A percentile compares a stretch with the other conserved stretches of the same genome.
These are phyloP conservation scores for Claviceps fusiformis DNA, from an alignment of 2,329 filamentous ascomycete species.

Conservation along the genomic window DNA sequence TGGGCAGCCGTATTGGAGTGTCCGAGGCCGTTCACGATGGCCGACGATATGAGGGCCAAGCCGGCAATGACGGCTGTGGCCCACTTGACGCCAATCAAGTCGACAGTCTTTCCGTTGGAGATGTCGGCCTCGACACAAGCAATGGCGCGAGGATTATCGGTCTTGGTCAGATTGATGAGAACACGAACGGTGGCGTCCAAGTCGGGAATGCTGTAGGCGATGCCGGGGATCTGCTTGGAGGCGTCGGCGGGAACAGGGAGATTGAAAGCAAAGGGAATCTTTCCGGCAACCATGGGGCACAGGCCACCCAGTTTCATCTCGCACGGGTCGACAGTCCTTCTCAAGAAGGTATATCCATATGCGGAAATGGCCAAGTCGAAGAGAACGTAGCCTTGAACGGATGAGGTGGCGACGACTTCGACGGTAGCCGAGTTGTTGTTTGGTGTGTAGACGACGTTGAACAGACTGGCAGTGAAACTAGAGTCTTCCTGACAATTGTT, in stretches of 20 bases:
- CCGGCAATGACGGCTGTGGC: slow-evolving; percentile 77
- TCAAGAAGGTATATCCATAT: slow-evolving; percentile 66
- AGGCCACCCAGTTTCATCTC: slow-evolving; percentile 54
- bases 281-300: slow-evolving; percentile 82
- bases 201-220: slow-evolving; percentile 83
- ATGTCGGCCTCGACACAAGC: slow-evolving; percentile 80
- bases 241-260: slow-evolving; percentile 43
- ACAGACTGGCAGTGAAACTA: slow-evolving; percentile 74
- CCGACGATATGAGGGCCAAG: slow-evolving; percentile 69
- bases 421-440: slow-evolving; percentile 59
- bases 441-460: slow-evolving; percentile 72
- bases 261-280: slow-evolving; percentile 63
- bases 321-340: slow-evolving; percentile 63
- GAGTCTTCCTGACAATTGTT: slow-evolving; percentile 76
- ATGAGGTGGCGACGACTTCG: slow-evolving; percentile 67
- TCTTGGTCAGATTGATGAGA: slow-evolving; percentile 58
- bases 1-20: slow-evolving; percentile 92
- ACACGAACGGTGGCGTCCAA: slow-evolving; percentile 76
- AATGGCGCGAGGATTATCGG: slow-evolving; percentile 40
- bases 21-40: slow-evolving; percentile 76
- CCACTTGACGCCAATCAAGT: slow-evolving; percentile 82
- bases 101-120: slow-evolving; percentile 85
- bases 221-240: slow-evolving; percentile 56
- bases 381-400: slow-evolving; percentile 67
- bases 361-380: slow-evolving; percentile 66